Evolutionary conservation across 805 yeast species (phyloP).

Genomic region (Groenewaldozyma tartarivorans): DNA sequence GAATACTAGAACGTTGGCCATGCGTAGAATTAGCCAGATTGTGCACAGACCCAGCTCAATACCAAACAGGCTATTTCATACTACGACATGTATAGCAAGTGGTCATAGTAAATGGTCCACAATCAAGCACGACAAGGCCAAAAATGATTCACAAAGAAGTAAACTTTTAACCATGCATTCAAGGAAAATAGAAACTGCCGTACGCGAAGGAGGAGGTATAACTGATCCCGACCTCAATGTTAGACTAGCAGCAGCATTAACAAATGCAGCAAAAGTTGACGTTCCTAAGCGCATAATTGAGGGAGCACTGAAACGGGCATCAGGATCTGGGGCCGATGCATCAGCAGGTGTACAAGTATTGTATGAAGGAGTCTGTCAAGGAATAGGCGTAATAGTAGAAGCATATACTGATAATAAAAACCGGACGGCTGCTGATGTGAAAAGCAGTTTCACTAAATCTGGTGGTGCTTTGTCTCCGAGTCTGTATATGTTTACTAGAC

Average conservation of each 20-base stretch:
- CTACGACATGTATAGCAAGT: neutral
- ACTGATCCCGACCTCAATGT: constrained; percentile 53
- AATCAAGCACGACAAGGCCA: constrained; percentile 88
- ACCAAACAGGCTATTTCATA: too few relatives aligned
- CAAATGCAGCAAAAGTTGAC: constrained; percentile 64
- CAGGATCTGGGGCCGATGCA: constrained; percentile 57
- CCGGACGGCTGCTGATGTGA: constrained; percentile 65
- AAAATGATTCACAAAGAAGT: constrained; percentile 74
- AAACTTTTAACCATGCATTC: constrained; percentile 63
- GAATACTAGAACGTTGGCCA: too few relatives aligned
- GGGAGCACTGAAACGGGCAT: constrained; percentile 62
- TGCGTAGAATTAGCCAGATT: too few relatives aligned
- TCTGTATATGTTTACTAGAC: constrained; percentile 62
- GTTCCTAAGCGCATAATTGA: constrained; percentile 81
- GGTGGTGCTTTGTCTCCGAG: constrained; percentile 71
- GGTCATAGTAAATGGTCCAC: constrained; percentile 97
- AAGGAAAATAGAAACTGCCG: constrained; percentile 64
- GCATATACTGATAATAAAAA: constrained; percentile 84
- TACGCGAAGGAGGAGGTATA: constrained; percentile 51
- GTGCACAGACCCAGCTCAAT: too few relatives aligned
- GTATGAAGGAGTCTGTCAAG: constrained; percentile 90
- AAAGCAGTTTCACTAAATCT: constrained; percentile 63
- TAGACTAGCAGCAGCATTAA: constrained; percentile 61
- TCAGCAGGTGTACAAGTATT: constrained; percentile 40
- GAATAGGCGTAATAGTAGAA: constrained; percentile 74